Percentiles rank a stretch among this genome's conserved stretches.
Conservation (phyloP, 345 rosid species). For the Citrus hindsii region DNA sequence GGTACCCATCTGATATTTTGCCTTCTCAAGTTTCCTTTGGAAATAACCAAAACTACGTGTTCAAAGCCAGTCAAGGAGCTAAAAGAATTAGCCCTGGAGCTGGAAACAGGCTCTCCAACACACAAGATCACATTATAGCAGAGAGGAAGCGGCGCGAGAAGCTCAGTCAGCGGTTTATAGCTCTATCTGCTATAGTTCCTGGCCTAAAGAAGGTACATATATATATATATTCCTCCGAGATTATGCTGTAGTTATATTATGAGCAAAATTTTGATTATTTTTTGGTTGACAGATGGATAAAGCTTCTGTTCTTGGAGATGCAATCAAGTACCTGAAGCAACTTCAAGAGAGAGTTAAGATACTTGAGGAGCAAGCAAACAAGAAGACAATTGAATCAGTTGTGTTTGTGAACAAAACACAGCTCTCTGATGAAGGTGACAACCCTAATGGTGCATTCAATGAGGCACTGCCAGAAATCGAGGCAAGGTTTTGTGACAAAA, state of each 20-base stretch:
- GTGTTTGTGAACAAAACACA: conserved; percentile 72
- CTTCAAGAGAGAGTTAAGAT: conserved; percentile 69
- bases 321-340: conserved; percentile 74
- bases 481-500: conserved; percentile 61
- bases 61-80: conserved; percentile 29
- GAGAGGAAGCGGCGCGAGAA: conserved; percentile 66
- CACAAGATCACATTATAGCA: conserved; percentile 62
- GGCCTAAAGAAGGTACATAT: conserved; percentile 59
- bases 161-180: conserved; percentile 65
- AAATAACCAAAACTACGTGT: conserved; percentile 28
- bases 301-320: conserved; percentile 90
- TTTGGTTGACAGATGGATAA: conserved; percentile 67
- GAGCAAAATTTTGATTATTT: neutral
- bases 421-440: conserved; percentile 39
- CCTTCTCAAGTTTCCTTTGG: conserved; percentile 27
- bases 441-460: conserved; percentile 26
- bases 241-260: too few species aligned
- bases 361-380: conserved; percentile 68
- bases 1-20: conserved; percentile 15
- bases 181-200: conserved; percentile 61
- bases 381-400: conserved; percentile 62
- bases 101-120: conserved; percentile 32
- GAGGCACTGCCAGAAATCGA: conserved; percentile 71
- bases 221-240: neutral
- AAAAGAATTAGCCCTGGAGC: conserved; percentile 26